A percentile compares a stretch with the other conserved stretches of the same genome.
phyloP scores from a whole-genome alignment of 805 yeast species.

The Candida maris region DNA sequence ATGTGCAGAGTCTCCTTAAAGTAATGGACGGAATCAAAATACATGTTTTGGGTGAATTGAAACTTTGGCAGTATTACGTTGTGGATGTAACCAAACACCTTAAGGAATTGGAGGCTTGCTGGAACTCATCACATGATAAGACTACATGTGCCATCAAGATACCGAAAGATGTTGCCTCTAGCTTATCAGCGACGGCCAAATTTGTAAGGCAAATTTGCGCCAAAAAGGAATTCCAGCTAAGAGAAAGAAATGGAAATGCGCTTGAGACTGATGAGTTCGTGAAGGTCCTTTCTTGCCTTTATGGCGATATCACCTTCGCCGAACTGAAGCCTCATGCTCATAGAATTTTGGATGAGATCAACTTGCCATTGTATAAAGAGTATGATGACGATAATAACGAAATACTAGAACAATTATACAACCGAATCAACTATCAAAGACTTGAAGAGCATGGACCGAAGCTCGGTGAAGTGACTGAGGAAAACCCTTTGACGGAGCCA shows the following conservation, averaged over 20 bases:
- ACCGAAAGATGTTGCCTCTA: conserved; percentile 39
- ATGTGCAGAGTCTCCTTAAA: conserved; percentile 50
- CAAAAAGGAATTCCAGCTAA: conserved; percentile 41
- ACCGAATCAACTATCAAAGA: conserved; percentile 72
- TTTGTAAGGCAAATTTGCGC: conserved; percentile 44
- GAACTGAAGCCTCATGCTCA: conserved; percentile 39
- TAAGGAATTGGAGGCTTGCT: conserved; percentile 34
- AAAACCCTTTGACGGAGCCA: conserved; percentile 72
- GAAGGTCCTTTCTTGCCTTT: conserved; percentile 42
- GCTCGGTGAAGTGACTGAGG: conserved; percentile 58
- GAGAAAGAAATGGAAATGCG: conserved; percentile 48
- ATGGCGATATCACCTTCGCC: conserved; percentile 31
- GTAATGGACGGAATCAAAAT: conserved; percentile 66
- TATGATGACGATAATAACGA: conserved; percentile 72
- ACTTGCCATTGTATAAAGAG: conserved; percentile 62
- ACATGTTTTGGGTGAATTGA: conserved; percentile 62
- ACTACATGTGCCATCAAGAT: conserved; percentile 32
- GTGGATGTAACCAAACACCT: conserved; percentile 50
- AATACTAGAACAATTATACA: conserved; percentile 65
- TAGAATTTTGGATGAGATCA: conserved; percentile 69
- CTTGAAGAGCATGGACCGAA: conserved; percentile 80
- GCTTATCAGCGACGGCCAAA: conserved; percentile 47
- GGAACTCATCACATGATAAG: conserved; percentile 24
- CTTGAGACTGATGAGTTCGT: conserved; percentile 52
- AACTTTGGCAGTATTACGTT: conserved; percentile 87